Base-by-base conservation (phyloP, 2,329 filamentous ascomycete genomes). In the Fusarium sp. region DNA sequence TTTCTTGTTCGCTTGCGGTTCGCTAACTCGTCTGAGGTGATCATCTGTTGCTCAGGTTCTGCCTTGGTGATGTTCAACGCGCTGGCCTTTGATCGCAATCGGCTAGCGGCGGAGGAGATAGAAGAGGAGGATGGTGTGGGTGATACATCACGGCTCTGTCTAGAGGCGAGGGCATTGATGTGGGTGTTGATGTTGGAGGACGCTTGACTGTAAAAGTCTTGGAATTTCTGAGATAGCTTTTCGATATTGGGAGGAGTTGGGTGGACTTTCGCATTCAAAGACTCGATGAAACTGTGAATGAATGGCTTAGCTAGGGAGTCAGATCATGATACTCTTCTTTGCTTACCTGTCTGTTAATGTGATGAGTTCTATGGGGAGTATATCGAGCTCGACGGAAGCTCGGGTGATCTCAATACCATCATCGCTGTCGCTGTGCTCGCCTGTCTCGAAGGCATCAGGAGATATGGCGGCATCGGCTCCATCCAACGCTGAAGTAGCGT, bases 341-440 rank as follows among this genome's bases (percentile, higher is more conserved):
- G 70, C 78, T 65, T 83, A 94, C 93, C 92, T 93, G 80, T 98
- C 95, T 21, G 92, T 94, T 76, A 98, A 83, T 79, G 93, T 96
- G 61, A 96, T 87, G 62, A 99, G 88, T 85, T 99, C 96, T 75
- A 98, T 96, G 15, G 96, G 96, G 42, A 99, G 88, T 75, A 97
- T 92, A 73, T 97, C 93, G 67, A 96, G 91, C 59, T 93, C 91
- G 67, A 93, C 87, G 5, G 92, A 89, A 22, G 83, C 81, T 61
- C 87, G 78, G 1, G 83, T 83, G 3, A 79, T 73, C 64, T 88
- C 86, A 7, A 80, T 62, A 26, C 78, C 72, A 54, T 87, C 83
- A 24, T 87, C 84, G 34, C 76, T 77, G 33, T 82, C 79, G 19
- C 79, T 79, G 31, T 79, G 71, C 8, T 79, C 75, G 33, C 80